Evolutionary conservation across 441 rosid genomes (phyloP).

Genomic region (Pelargonium citronellum): DNA sequence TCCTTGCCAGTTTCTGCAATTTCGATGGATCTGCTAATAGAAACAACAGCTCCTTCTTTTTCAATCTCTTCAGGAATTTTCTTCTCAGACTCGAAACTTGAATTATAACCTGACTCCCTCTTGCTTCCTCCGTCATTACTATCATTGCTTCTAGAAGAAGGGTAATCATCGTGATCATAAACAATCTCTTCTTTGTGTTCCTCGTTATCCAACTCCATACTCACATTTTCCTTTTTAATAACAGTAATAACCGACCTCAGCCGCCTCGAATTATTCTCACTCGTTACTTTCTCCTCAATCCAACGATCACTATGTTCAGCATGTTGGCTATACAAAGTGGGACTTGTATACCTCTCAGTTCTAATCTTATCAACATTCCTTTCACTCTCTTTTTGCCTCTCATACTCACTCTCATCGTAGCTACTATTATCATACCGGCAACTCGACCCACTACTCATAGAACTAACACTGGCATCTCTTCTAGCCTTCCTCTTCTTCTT

Average conservation of each 20-base stretch:
- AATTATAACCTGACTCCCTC: constrained; percentile 24
- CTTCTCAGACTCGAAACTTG: constrained; percentile 20
- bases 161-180: constrained; percentile 49
- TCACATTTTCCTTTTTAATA: constrained; percentile 28
- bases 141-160: constrained; percentile 44
- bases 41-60: constrained; percentile 27
- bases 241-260: constrained; percentile 57
- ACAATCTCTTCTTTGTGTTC: constrained; percentile 46
- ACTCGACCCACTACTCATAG: constrained; percentile 28
- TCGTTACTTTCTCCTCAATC: constrained; percentile 33
- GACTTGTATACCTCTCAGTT: background rate
- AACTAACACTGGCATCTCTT: constrained; percentile 40
- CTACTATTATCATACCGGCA: constrained; percentile 23
- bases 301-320: constrained; percentile 29
- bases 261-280: constrained; percentile 34
- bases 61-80: constrained; percentile 25
- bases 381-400: constrained; percentile 18
- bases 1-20: constrained; percentile 21
- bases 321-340: constrained; percentile 22
- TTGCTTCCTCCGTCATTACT: constrained; percentile 35
- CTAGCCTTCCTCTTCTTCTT: constrained; percentile 35
- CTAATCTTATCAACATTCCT: background rate
- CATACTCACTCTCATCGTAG: constrained; percentile 40
- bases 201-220: constrained; percentile 23
- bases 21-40: constrained; percentile 18